Conservation (phyloP, 108 stramenopile species). For the Pseudonitzschia multistriata region DNA sequence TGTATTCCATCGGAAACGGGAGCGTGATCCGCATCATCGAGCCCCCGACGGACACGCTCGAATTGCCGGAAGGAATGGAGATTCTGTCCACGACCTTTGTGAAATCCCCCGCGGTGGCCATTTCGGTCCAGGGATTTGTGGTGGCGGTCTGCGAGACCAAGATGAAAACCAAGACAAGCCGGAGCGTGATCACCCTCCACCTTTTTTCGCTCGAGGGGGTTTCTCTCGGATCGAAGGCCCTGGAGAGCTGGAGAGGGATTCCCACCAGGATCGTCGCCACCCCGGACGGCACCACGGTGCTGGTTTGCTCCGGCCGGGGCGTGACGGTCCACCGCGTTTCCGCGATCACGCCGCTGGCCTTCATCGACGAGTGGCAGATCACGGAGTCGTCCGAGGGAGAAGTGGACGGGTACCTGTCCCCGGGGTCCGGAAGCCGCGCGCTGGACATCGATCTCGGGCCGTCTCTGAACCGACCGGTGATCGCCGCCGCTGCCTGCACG, state of each 20-base stretch:
- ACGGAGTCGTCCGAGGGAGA: constrained; percentile 61
- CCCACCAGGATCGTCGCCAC: constrained; percentile 71
- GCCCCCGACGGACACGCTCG: constrained; percentile 54
- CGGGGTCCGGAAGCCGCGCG: constrained; percentile 28
- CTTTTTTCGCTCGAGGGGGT: constrained; percentile 80
- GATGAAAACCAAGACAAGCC: constrained; percentile 29
- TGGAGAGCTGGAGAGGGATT: constrained; percentile 63
- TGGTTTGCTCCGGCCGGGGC: constrained; percentile 75
- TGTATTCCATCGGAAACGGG: constrained; percentile 84
- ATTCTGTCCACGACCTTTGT: constrained; percentile 56
- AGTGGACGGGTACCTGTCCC: constrained; percentile 8
- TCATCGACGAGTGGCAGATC: constrained; percentile 83
- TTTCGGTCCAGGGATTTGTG: constrained; percentile 78
- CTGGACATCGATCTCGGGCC: constrained; percentile 89
- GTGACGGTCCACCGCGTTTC: constrained; percentile 78
- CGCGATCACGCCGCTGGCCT: constrained; percentile 61
- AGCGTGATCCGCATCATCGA: constrained; percentile 66
- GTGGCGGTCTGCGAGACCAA: constrained; percentile 77
- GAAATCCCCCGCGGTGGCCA: constrained; percentile 57
- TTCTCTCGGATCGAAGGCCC: constrained; percentile 61
- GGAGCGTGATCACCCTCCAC: constrained; percentile 70
- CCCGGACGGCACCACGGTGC: constrained; percentile 79
- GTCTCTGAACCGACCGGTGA: constrained; percentile 75
- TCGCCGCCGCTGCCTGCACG: constrained; percentile 81
- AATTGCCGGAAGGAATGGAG: constrained; percentile 29